Evolutionary conservation across 176 grass and related monocot species (phyloP), one percentile per base, ranked within the genome.

Genomic region (Melocanna baccifera): DNA sequence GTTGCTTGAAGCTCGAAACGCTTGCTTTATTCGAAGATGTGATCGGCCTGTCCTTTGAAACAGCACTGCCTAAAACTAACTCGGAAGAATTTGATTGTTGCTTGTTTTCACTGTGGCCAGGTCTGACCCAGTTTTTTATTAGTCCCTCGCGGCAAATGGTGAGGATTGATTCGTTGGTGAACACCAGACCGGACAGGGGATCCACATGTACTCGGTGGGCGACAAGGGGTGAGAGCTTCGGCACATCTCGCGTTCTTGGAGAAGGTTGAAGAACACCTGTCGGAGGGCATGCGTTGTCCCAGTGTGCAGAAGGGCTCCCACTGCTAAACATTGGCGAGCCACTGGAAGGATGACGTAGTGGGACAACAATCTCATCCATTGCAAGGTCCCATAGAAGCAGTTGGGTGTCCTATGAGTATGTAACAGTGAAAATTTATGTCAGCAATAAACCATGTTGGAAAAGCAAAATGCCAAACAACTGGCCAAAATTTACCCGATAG

Each of bases 301-400:
- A 96, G 20, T 99, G 93, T 26, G 90, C 81, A 56, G 93, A 90
- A 85, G 89, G 91, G 61, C 91, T 94, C 40, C 89, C 91, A 42
- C 91, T 71, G 70, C 91, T 96, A 62, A 94, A 89, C 15, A 93
- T 96, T 22, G 93, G 96, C 0, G 96, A 99, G 47, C 89, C 88
- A 50, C 89, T 80, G 25, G 96, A 70, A 70, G 90, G 93, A 83
- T 86, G 87, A 10, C 91, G 89, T 36, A 99, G 80, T 22, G 97
- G 93, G 19, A 96, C 91, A 36, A 87, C 97, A 87, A 99, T 99
- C 84, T 99, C 97, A 84, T 99, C 97, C 86, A 96, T 85, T 23
- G 86, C 91, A 65, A 99, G 72, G 50, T 96, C 97, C 93, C 93
- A 99, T 46, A 96, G 75, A 51, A 96, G 91, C 30, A 99, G 84